These are phyloP conservation scores for Cudoniella acicularis DNA, from an alignment of 495 filamentous ascomycete species.

Conservation along the genomic window DNA sequence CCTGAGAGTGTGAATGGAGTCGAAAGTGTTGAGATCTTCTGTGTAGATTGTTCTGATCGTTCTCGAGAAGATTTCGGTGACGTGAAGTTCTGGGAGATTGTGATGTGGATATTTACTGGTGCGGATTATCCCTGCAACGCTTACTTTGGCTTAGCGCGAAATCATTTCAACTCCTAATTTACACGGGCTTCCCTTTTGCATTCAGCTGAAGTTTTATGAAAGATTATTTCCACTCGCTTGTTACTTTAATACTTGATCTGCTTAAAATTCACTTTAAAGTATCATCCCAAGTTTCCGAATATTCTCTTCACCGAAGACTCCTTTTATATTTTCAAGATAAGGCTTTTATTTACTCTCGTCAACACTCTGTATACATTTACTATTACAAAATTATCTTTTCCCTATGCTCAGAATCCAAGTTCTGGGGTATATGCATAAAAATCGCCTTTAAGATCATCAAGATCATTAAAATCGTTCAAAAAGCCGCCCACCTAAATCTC, in stretches of 20 bases:
- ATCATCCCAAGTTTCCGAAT: background rate
- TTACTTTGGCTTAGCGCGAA: background rate
- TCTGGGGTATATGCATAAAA: conserved; percentile 12
- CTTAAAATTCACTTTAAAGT: no score
- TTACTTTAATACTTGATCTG: no score
- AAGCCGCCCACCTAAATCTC: background rate
- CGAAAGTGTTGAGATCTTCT: background rate
- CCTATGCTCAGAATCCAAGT: background rate
- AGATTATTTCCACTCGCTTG: no score
- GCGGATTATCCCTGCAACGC: no score
- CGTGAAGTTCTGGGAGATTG: background rate
- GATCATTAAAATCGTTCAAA: background rate
- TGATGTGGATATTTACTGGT: background rate
- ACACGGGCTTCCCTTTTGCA: background rate
- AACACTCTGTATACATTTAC: background rate
- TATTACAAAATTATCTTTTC: background rate
- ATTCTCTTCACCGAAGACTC: background rate
- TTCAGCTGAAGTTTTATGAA: no score
- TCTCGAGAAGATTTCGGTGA: background rate
- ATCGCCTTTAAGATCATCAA: background rate
- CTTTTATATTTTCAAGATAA: background rate
- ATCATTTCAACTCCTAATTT: background rate
- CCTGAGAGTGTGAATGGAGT: conserved; percentile 6
- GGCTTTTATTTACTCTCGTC: background rate
- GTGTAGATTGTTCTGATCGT: background rate